Base-by-base conservation (phyloP, 2,329 filamentous ascomycete species). In the Neurospora crassa region DNA sequence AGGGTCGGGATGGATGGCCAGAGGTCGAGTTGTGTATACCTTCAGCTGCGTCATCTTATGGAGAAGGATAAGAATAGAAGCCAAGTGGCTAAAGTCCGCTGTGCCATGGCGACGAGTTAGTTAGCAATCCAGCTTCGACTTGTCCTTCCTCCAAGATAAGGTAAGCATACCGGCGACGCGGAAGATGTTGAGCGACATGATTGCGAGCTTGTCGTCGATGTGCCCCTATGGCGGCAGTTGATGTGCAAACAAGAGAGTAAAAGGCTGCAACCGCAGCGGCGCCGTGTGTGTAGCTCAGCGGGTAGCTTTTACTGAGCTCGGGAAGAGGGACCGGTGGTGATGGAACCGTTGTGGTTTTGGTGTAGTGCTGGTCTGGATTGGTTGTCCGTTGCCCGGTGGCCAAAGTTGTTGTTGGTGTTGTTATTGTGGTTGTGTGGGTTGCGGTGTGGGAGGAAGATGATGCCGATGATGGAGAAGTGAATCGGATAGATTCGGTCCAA, bases 1-100 rank as follows among this genome's bases (percentile, higher is more conserved):
- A 67, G 40, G 42, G 69, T 67, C 41, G 34, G 14, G 29, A 67
- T 37, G 8, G 63, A 20, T n/a, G 68, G 18, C 8, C 42, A 42
- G 11, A 71, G 41, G 67, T 82, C 90, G 73, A 86, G n/a, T 3
- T 29, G 40, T 40, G 40, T 73, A 45, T 71, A 97, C 95, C 80
- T 93, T 97, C 67, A 96, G 90, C 79, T 92, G 89, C 77, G 91
- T 90, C 94, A 99, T 99, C 87, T 99, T 99, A 81, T 97, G 94
- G 74, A 99, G 86, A 73, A 99, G 86, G 78, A 99, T 97, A 78
- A 97, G 86, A 80, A 99, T 97, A 70, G 95, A 98, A 74, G 91
- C 86, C 78, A 99, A 84, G 86, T 99, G 96, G 85, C 94, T 97
- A 80, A 99, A 89, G 86, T 99, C 96, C 84, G 90, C 94, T 97